Base-by-base conservation (phyloP, 1,284 basidiomycete genomes). In the Thelephora terrestris region DNA sequence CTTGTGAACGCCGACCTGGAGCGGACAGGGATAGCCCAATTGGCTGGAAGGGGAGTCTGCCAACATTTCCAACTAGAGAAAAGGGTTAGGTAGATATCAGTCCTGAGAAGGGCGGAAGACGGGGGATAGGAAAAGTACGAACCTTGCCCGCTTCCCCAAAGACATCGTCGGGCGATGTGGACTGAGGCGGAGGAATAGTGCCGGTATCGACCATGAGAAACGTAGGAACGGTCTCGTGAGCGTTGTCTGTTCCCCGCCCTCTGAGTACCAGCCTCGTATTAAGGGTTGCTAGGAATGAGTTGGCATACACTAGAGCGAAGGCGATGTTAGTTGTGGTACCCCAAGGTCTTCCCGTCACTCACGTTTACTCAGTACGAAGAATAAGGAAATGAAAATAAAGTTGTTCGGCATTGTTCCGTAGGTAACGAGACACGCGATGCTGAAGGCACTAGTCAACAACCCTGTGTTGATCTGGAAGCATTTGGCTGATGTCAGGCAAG, bases 361-460 rank as follows among this genome's bases (percentile, higher is more conserved):
- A 83, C 81, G 57, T 64, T 83, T 84, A 63, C 76, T 79, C 46
- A 83, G 61, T 45, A 78, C 70, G 51, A 84, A 81, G 58, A 80
- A 83, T 46, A 70, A 69, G 2, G 69, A 69, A 47, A 77, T 67
- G 57, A 79, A 84, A 47, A 78, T 71, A 45, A 83, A 70, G 55
- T 80, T 81, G 24, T 56, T 49, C 1, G 76, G 72, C 63, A 75
- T 70, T 25, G 68, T 53, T 55, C 82, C 75, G 57, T 76, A 84
- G 50, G 79, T 57, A 37, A 82, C 59, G 47, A 85, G 52, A 0
- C 76, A 79, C 9, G 74, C 64, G 27, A 78, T 55, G 59, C 81
- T 84, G 59, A 75, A 65, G 17, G 75, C 71, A 52, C 81, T 83
- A 57, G n/a, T 6, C 40, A 85, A 45, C 7, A 71, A 63, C n/a